Base-by-base conservation (phyloP, 1,284 basidiomycete species). In the Dichomitus squalens region DNA sequence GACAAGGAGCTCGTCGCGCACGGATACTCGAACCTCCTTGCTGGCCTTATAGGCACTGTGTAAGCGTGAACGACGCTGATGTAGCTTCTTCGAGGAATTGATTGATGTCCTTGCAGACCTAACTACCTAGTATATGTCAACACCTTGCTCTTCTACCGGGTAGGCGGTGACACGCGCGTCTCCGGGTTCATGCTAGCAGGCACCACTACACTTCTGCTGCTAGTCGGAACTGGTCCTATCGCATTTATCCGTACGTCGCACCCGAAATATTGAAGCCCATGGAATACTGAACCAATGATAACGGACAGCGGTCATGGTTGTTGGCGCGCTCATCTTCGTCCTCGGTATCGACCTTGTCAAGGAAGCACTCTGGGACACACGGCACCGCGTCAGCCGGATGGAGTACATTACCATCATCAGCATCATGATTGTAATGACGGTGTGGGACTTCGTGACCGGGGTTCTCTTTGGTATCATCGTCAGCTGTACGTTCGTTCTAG, bases 311-410 rank as follows among this genome's bases (percentile, higher is more conserved):
- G 87, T 96, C 39, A 88, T 93, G 83, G 87, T 95, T 4, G 93
- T 96, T 16, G 91, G 91, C 0, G 90, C 96, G 1, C 80, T 99
- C 57, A 98, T 99, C 68, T 96, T 95, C 65, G 94, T 98, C 9
- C 83, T 99, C 23, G 96, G 96, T 0, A 86, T 98, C 59, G 96
- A 99, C 66, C 84, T 99, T 29, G 86, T 93, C 31, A 96, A 96
- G 68, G 96, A 97, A 70, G 95, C 96, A 0, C 74, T 98, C 4
- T 98, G 95, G 95, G 96, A 99, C 74, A 97, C 96, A 3, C 80
- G 93, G 44, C 85, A 94, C 70, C 86, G 95, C 18, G 94, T 95
- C 18, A 94, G 86, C 79, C 78, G 84, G 70, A 79, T 77, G 50
- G 90, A 92, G 67, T 92, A 92, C 64, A 80, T 91, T 63, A 93